Percentiles rank a stretch among this genome's conserved stretches.
phyloP scores from a whole-genome alignment of 2,329 filamentous ascomycete genomes.

The Phialophora tarda region DNA sequence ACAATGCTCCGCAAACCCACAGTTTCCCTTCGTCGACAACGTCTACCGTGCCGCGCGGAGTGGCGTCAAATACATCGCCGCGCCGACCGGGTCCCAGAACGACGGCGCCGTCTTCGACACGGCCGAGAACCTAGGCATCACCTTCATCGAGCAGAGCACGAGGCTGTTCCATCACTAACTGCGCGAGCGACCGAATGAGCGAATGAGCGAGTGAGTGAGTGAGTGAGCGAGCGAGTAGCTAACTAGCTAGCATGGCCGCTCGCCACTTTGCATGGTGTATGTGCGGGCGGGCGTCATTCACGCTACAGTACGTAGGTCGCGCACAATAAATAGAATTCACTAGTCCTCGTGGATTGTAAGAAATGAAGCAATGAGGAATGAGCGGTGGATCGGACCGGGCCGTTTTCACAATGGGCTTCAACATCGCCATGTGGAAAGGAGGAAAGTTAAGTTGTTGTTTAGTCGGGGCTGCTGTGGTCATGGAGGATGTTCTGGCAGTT shows the following conservation, averaged over 20 bases:
- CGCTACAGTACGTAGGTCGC: not conserved
- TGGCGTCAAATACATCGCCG: conserved; percentile 94
- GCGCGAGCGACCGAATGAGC: too few relatives aligned
- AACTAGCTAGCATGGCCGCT: not conserved
- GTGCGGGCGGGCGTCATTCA: too few relatives aligned
- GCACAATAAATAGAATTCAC: not conserved
- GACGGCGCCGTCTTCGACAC: conserved; percentile 69
- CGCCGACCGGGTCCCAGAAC: conserved; percentile 75
- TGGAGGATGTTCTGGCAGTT: not conserved
- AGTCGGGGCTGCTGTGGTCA: not conserved
- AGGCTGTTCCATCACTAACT: conserved; percentile 88
- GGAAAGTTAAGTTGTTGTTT: too few relatives aligned
- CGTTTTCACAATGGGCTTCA: not conserved
- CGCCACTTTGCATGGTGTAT: not conserved
- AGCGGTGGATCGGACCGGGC: not conserved
- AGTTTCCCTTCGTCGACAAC: conserved; percentile 99
- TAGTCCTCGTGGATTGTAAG: not conserved
- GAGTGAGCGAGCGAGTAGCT: too few relatives aligned
- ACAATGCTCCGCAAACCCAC: not conserved
- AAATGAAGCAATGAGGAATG: not conserved
- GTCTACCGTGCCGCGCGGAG: conserved; percentile 88
- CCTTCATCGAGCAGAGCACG: conserved; percentile 92
- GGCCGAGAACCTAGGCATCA: conserved; percentile 88
- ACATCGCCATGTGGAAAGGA: not conserved
- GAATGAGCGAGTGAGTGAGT: too few relatives aligned